Base-by-base conservation (phyloP, 352 stramenopile species). In the Globisporangium okanoganense region DNA sequence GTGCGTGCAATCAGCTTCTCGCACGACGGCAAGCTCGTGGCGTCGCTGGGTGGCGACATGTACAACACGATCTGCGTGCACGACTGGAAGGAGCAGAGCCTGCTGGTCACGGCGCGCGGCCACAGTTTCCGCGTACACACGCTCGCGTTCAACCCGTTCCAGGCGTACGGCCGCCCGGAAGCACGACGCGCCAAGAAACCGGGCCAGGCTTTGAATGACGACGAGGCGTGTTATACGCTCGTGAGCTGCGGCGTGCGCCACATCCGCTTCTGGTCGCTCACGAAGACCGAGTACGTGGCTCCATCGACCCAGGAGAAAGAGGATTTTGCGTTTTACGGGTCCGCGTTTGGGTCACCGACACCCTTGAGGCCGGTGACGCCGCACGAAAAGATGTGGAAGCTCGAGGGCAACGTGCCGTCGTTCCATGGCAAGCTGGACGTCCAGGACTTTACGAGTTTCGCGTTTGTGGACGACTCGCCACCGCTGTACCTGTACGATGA, bases 21-120 rank as follows among this genome's bases (percentile, higher is more conserved):
- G 6, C 78, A 91, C 53, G 79, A 91, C 51, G 82, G 82, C 9
- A 88, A 87, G 54, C 50, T 91, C 2, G 57, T 89, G 25, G 79
- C 76, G 49, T 91, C 82, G 10, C 62, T 91, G 18, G 79, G 82
- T 22, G 76, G 76, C 8, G 82, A 91, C 45, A 78, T 91, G 69
- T 91, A 85, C 75, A 91, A 91, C 29, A 87, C 82, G 16, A 87
- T 91, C 50, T 91, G 77, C 27, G 63, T 91, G 40, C 79, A 91
- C 66, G 78, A 89, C 62, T 91, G 82, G 82, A 75, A 79, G 36
- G 71, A 85, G 2, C 72, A 87, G 41, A 82, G 65, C 18, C 53
- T 87, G 16, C 62, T 91, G 5, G 66, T 76, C 13, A 88, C 72
- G 6, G 76, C 78, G 14, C 68, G 77, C 29, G 82, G 82, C 3